A percentile compares a stretch with the other conserved stretches of the same genome.
Conservation (phyloP, 495 filamentous ascomycete genomes). For the Talaromyces borbonicus region DNA sequence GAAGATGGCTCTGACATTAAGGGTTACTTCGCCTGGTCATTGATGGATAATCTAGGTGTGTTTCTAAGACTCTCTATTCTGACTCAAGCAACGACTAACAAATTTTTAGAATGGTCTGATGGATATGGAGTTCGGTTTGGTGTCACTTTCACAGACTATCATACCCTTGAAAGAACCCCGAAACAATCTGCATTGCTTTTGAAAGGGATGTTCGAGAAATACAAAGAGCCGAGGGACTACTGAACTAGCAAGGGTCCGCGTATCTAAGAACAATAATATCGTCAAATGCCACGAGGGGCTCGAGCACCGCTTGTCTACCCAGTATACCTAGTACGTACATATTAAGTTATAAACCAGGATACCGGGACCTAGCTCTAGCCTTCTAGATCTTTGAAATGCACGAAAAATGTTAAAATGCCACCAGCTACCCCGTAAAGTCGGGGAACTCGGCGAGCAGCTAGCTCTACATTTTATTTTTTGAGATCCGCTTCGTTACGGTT, state of each 20-base stretch:
- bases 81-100: not conserved
- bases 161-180: slow-evolving; percentile 18
- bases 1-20: not conserved
- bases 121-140: slow-evolving; percentile 12
- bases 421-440: not conserved
- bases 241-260: not conserved
- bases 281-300: no score
- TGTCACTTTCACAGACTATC: slow-evolving; percentile 1
- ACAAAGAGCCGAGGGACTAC: not conserved
- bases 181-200: slow-evolving; percentile 22
- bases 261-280: not conserved
- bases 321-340: no score
- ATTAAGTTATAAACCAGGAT: not conserved
- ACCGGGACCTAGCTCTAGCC: not conserved
- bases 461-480: not conserved
- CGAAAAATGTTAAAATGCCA: not conserved
- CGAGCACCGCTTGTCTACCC: no score
- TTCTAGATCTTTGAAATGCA: not conserved
- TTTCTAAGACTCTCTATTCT: not conserved
- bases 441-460: not conserved
- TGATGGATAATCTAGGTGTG: slow-evolving; percentile 3
- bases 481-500: not conserved
- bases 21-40: slow-evolving; percentile 3
- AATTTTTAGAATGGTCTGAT: slow-evolving; percentile 14
- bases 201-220: slow-evolving; percentile 4